Evolutionary conservation across 2,329 filamentous ascomycete genomes (phyloP).

Genomic region (Clarireedia hainanense): DNA sequence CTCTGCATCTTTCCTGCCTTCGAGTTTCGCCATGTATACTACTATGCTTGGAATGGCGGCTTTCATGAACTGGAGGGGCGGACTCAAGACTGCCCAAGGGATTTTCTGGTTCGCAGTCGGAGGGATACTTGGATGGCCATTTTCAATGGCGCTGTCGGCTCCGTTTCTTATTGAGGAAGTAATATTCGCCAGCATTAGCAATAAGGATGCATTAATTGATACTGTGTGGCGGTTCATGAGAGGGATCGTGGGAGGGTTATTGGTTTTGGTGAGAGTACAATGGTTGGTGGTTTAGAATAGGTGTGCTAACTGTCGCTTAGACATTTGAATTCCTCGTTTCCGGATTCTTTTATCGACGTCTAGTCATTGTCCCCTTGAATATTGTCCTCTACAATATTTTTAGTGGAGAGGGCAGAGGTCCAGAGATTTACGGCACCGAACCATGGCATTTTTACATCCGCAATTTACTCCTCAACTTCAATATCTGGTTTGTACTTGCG

Average conservation of each 20-base stretch:
- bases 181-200: conserved; percentile 46
- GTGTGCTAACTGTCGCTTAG: conserved; percentile 35
- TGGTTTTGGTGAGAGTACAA: conserved; percentile 26
- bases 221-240: conserved; percentile 54
- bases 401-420: conserved; percentile 66
- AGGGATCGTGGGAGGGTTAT: conserved; percentile 44
- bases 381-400: conserved; percentile 97
- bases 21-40: conserved; percentile 95
- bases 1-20: conserved; percentile 78
- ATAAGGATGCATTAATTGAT: conserved; percentile 51
- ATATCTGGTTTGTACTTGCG: conserved; percentile 83
- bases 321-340: conserved; percentile 64
- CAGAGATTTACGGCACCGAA: conserved; percentile 90
- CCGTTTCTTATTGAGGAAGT: conserved; percentile 78
- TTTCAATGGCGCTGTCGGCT: conserved; percentile 71
- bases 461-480: conserved; percentile 90
- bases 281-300: conserved; percentile 21
- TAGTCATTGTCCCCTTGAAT: conserved; percentile 75
- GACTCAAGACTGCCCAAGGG: conserved; percentile 70
- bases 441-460: conserved; percentile 95
- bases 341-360: conserved; percentile 75
- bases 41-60: conserved; percentile 77
- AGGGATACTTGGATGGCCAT: conserved; percentile 87
- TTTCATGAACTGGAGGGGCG: conserved; percentile 84
- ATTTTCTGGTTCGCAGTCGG: conserved; percentile 89